phyloP scores from a whole-genome alignment of 306 rosid species.

The Sphenostylis stenocarpa region DNA sequence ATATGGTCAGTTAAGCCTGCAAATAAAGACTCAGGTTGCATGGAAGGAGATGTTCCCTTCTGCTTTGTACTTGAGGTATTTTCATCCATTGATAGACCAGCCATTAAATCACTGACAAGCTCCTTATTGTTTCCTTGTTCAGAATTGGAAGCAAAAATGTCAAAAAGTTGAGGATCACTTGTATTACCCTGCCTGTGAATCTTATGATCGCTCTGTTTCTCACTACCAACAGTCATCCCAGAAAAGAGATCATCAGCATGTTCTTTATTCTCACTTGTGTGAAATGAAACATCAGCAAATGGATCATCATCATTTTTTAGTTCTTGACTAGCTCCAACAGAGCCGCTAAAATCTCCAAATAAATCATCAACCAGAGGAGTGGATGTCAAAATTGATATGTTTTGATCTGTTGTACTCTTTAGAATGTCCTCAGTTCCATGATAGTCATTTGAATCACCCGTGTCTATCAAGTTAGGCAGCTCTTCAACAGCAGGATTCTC shows the following conservation, averaged over 20 bases:
- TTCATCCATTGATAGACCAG: slow-evolving; percentile 63
- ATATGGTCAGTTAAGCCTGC: slow-evolving; percentile 50
- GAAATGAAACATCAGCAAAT: slow-evolving; percentile 92
- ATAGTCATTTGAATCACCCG: slow-evolving; percentile 61
- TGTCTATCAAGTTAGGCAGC: slow-evolving; percentile 88
- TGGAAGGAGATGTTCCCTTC: slow-evolving; percentile 47
- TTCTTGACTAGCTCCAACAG: slow-evolving; percentile 46
- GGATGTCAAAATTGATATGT: slow-evolving; percentile 45
- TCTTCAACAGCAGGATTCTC: slow-evolving; percentile 45
- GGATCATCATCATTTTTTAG: slow-evolving; percentile 77
- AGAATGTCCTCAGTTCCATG: slow-evolving; percentile 33
- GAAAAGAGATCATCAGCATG: slow-evolving; percentile 74
- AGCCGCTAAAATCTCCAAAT: slow-evolving; percentile 68
- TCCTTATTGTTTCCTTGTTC: slow-evolving; percentile 49
- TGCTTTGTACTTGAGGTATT: slow-evolving; percentile 48
- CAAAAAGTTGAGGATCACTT: slow-evolving; percentile 58
- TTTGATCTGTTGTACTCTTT: slow-evolving; percentile 45
- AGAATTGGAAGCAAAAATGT: slow-evolving; percentile 65
- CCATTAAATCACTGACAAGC: slow-evolving; percentile 61
- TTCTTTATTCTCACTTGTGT: slow-evolving; percentile 57
- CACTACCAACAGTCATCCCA: slow-evolving; percentile 70
- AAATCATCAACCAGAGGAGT: slow-evolving; percentile 77
- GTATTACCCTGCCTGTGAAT: slow-evolving; percentile 40
- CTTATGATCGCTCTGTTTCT: slow-evolving; percentile 46
- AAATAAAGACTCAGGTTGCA: slow-evolving; percentile 49